Percentiles rank a stretch among this genome's conserved stretches.
These are phyloP conservation scores for Triangularia verruculosa DNA, from an alignment of 2,329 filamentous ascomycete genomes.

Conservation along the genomic window DNA sequence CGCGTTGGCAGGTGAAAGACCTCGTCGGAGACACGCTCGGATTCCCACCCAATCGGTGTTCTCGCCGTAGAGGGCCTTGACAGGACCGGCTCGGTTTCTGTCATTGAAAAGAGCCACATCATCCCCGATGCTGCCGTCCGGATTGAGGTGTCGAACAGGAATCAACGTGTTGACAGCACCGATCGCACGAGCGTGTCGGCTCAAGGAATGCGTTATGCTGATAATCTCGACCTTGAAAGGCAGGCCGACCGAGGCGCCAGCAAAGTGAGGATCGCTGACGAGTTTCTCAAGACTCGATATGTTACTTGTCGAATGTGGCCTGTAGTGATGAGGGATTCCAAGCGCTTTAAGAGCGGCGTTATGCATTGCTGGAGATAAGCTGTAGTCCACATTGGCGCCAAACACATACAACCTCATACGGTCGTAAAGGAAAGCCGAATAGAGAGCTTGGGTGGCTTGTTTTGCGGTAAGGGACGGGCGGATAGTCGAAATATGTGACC, in stretches of 20 bases:
- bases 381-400: constrained; percentile 69
- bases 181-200: constrained; percentile 69
- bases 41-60: constrained; percentile 84
- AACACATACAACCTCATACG: constrained; percentile 71
- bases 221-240: constrained; percentile 76
- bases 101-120: constrained; percentile 52
- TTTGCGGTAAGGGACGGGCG: constrained; percentile 55
- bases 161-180: constrained; percentile 75
- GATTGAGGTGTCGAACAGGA: constrained; percentile 57
- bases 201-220: constrained; percentile 64
- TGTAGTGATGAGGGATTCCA: constrained; percentile 67
- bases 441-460: constrained; percentile 64
- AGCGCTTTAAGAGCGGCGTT: constrained; percentile 64
- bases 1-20: constrained; percentile 69
- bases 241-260: constrained; percentile 67
- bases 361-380: constrained; percentile 75
- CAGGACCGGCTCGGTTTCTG: constrained; percentile 61
- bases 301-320: constrained; percentile 60
- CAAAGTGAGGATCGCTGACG: constrained; percentile 64
- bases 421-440: constrained; percentile 63
- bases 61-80: constrained; percentile 70
- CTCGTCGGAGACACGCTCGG: constrained; percentile 66
- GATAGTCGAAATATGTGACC: constrained; percentile 1
- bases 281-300: constrained; percentile 62
- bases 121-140: constrained; percentile 55